These are phyloP conservation scores for Gryganskiella cystojenkinii DNA, from an alignment of 192 early-diverging fungal species.

Conservation along the genomic window DNA sequence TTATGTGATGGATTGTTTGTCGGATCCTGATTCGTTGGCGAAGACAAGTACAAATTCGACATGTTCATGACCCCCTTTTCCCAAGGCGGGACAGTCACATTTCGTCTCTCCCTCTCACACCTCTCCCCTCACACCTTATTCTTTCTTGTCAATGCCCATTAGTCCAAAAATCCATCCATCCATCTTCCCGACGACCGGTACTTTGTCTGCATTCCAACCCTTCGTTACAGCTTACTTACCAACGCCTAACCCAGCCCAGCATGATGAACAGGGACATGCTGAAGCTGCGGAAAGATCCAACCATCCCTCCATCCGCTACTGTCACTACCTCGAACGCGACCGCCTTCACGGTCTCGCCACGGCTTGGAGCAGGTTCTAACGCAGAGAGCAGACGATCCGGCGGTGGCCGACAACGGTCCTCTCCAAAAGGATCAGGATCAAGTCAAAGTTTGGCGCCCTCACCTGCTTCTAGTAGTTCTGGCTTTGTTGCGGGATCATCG, in stretches of 20 bases:
- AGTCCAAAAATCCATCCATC: too few relatives aligned
- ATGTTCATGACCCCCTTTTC: too few relatives aligned
- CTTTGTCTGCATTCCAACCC: neutral
- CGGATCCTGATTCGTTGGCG: too few relatives aligned
- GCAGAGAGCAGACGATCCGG: neutral
- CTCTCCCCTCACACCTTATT: too few relatives aligned
- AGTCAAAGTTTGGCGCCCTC: neutral
- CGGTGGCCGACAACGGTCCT: conserved; percentile 23
- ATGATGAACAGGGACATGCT: conserved; percentile 53
- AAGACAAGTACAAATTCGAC: too few relatives aligned
- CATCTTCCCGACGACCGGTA: neutral
- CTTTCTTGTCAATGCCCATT: too few relatives aligned
- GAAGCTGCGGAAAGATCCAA: conserved; percentile 49
- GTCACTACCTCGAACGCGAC: conserved; percentile 33
- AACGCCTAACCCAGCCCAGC: neutral
- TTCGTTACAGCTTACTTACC: too few relatives aligned
- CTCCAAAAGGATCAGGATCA: conserved; percentile 22
- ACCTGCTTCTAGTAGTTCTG: neutral
- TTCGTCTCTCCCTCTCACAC: too few relatives aligned
- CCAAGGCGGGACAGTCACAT: too few relatives aligned
- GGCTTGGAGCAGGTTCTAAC: conserved; percentile 13
- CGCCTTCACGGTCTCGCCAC: conserved; percentile 39
- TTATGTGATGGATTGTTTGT: too few relatives aligned
- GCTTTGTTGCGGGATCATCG: neutral
- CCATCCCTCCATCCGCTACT: conserved; percentile 45